Evolutionary conservation across 805 yeast species (phyloP).

Genomic region (Limtongia smithiae): DNA sequence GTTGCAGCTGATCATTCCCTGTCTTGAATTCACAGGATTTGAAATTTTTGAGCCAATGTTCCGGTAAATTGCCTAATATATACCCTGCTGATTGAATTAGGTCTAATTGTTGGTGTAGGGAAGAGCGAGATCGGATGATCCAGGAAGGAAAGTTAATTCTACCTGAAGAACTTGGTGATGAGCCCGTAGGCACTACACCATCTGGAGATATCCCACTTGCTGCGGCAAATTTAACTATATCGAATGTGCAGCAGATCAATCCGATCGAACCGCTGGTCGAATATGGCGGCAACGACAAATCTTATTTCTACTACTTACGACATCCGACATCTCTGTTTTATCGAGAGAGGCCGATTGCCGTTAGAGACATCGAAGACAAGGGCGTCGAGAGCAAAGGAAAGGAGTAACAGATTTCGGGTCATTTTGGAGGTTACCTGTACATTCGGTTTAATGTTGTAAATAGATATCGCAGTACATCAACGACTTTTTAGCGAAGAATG

Average conservation of each 20-base stretch:
- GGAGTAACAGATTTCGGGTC: neutral
- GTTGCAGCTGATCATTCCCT: neutral
- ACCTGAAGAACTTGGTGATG: constrained; percentile 9
- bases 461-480: too few relatives aligned
- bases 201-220: constrained; percentile 8
- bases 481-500: too few relatives aligned
- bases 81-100: too few relatives aligned
- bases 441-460: too few relatives aligned
- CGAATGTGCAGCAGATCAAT: constrained; percentile 4
- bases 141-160: constrained; percentile 14
- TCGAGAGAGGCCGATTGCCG: constrained; percentile 3
- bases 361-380: constrained; percentile 3
- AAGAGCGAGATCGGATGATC: constrained; percentile 15
- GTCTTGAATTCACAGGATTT: constrained; percentile 4
- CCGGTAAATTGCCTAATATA: constrained; percentile 8
- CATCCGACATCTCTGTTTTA: constrained; percentile 9
- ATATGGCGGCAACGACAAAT: neutral
- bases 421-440: too few relatives aligned
- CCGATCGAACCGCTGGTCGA: constrained; percentile 10
- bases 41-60: constrained; percentile 20
- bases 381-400: neutral
- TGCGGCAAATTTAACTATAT: neutral
- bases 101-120: constrained; percentile 2
- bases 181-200: constrained; percentile 5
- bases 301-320: constrained; percentile 2